A percentile compares a stretch with the other conserved stretches of the same genome.
Evolutionary conservation across 2,329 filamentous ascomycete species (phyloP).

Genomic region (Chaetoscypha palmicola): DNA sequence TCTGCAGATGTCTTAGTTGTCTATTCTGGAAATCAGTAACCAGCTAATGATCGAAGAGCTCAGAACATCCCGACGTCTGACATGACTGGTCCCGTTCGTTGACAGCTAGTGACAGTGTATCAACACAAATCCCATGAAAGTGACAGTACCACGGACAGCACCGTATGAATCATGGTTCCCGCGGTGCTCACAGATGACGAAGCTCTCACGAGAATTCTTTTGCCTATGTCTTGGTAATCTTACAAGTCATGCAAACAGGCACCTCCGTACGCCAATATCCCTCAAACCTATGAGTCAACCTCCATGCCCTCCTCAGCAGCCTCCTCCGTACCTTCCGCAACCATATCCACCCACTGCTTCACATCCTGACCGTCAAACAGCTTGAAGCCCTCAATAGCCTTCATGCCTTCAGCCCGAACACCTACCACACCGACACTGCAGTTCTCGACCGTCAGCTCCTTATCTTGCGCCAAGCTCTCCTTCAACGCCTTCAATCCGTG

Average conservation of each 20-base stretch:
- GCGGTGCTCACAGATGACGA: too few relatives aligned
- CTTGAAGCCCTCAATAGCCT: slow-evolving; percentile 71
- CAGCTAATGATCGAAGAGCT: too few relatives aligned
- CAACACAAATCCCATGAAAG: too few relatives aligned
- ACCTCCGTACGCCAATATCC: not conserved
- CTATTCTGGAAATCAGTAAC: too few relatives aligned
- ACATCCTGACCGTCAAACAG: slow-evolving; percentile 86
- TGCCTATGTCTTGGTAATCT: slow-evolving; percentile 13
- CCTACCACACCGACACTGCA: slow-evolving; percentile 86
- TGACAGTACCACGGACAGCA: too few relatives aligned
- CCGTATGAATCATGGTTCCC: too few relatives aligned
- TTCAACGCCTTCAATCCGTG: slow-evolving; percentile 89
- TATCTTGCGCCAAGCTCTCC: slow-evolving; percentile 94
- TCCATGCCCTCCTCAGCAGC: slow-evolving; percentile 39
- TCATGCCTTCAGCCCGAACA: slow-evolving; percentile 41
- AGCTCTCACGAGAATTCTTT: slow-evolving; percentile 9
- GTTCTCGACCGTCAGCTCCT: slow-evolving; percentile 95
- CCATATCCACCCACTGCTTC: slow-evolving; percentile 74
- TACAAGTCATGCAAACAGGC: slow-evolving; percentile 10
- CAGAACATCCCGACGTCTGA: too few relatives aligned
- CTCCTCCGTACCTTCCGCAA: slow-evolving; percentile 49
- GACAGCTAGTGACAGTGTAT: too few relatives aligned
- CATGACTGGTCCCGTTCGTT: too few relatives aligned
- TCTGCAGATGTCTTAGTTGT: too few relatives aligned
- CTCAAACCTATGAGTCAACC: slow-evolving; percentile 33